Base-by-base conservation (phyloP, 345 rosid species). In the Salix viminalis region DNA sequence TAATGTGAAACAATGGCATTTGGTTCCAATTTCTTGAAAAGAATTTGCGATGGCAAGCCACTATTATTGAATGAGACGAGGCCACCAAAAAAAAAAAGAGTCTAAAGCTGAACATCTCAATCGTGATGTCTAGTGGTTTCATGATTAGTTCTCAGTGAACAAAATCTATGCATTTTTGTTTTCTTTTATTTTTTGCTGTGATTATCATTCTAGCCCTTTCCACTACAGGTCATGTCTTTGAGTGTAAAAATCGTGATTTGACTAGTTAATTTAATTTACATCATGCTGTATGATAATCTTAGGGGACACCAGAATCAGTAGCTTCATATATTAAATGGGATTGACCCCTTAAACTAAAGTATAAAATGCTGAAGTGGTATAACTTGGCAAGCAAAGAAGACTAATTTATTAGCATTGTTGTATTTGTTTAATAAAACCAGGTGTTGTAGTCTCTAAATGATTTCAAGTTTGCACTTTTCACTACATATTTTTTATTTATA, bases 301-400 rank as follows among this genome's bases (percentile, higher is more conserved):
- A 70, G 72, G 81, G 15, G 74, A 75, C 79, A 65, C 28, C 81
- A 42, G 56, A 61, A 65, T 70, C 77, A 41, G 32, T 6, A 44
- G 58, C 72, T 54, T 81, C 39, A 69, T 64, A 19, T 34, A 5
- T 8, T 71, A 46, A 73, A 46, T 46, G 24, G 28, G 21, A 75
- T 32, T 7, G 78, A 54, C 78, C 80, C 77, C 58, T 58, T 34
- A 36, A 41, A 50, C 69, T 36, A 56, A 21, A 21, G 21, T 9
- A 65, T 14, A 37, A 79, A 5, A 60, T 6, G 11, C 4, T 14
- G n/a, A 18, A 6, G n/a, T 50, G 56, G 28, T 7, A 9, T 68
- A 30, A 42, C 67, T 19, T n/a, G 37, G 14, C 28, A 7, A n/a
- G 7, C 1, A n/a, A 3, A 75, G 37, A 37, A 41, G 14, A 39